Conservation (phyloP, 257 asterid species). For the Solanum tacnaense region DNA sequence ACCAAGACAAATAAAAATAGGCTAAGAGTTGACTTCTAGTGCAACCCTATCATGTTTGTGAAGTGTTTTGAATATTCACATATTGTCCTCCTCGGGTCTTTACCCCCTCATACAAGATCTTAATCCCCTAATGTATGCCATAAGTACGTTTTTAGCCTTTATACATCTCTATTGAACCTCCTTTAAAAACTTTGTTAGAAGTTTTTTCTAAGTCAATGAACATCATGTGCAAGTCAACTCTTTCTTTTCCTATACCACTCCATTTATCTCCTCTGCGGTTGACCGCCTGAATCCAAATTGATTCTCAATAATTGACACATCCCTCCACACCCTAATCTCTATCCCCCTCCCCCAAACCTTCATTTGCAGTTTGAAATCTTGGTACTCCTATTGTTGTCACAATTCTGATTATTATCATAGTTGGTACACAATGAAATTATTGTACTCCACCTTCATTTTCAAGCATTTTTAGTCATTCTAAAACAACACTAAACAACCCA, state of each 20-base stretch:
- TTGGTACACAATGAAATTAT: background rate
- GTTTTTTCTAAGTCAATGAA: background rate
- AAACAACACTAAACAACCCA: background rate
- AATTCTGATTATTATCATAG: background rate
- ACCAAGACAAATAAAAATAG: background rate
- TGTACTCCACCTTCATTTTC: background rate
- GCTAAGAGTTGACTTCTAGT: no score
- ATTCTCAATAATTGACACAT: background rate
- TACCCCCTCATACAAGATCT: background rate
- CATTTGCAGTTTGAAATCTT: background rate
- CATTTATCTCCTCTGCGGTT: background rate
- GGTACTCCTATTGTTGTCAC: background rate
- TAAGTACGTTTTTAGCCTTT: background rate
- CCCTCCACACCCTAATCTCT: background rate
- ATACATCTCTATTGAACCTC: background rate
- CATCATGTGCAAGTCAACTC: background rate
- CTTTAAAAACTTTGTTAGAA: background rate
- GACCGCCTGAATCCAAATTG: background rate
- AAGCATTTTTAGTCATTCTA: background rate
- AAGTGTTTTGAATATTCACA: background rate
- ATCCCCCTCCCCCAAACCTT: background rate
- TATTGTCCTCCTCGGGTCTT: background rate
- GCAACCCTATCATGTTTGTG: background rate
- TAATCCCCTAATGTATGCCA: background rate
- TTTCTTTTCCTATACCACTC: background rate